phyloP scores from a whole-genome alignment of 2,329 filamentous ascomycete species.

The Microsporum canis region DNA sequence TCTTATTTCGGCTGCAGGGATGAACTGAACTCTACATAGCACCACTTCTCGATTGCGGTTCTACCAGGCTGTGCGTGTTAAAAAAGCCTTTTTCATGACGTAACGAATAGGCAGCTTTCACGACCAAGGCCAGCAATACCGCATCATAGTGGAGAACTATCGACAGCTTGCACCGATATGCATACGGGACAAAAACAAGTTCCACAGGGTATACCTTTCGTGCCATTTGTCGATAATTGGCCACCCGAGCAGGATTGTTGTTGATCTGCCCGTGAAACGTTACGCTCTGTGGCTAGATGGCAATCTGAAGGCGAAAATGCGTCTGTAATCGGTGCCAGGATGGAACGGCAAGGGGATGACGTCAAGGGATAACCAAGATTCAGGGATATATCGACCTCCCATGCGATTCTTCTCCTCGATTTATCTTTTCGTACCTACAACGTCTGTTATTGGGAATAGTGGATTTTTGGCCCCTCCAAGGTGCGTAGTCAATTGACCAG shows the following conservation, averaged over 20 bases:
- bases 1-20: not conserved
- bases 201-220: not conserved
- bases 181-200: not conserved
- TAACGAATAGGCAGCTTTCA: not conserved
- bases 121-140: not conserved
- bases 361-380: not conserved
- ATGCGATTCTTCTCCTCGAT: not conserved
- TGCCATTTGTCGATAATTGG: not conserved
- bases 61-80: not conserved
- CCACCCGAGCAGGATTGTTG: slow-evolving; percentile 3
- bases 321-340: not conserved
- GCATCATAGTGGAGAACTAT: slow-evolving; percentile 3
- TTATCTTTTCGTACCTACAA: not conserved
- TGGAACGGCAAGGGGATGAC: slow-evolving; percentile 1
- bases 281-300: slow-evolving; percentile 2
- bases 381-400: slow-evolving; percentile 3
- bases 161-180: not conserved
- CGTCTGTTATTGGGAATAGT: not conserved
- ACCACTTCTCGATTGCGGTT: not conserved
- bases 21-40: not conserved
- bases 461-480: not conserved
- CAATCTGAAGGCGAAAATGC: slow-evolving; percentile 1
- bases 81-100: not conserved
- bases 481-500: not conserved
- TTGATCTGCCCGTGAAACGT: slow-evolving; percentile 1